These are phyloP conservation scores for Metschnikowia amazonensis DNA, from an alignment of 805 yeast species.

Conservation along the genomic window DNA sequence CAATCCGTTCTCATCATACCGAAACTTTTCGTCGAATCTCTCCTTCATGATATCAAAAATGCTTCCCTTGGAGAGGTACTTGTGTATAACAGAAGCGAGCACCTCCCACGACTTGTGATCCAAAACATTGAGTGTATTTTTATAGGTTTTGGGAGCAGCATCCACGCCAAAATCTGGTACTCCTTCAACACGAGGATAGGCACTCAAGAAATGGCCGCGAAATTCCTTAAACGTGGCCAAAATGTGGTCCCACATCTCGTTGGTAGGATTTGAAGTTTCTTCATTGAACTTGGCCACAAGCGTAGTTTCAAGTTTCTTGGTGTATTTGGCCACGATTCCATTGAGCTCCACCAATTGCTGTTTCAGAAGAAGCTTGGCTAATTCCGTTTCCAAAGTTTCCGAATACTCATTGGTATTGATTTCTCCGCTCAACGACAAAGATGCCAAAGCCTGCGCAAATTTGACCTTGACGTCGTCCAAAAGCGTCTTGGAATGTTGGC, in stretches of 20 bases:
- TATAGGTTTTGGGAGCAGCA: constrained; percentile 41
- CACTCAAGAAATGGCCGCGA: constrained; percentile 11
- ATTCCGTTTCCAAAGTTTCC: constrained; percentile 13
- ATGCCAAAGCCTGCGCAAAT: constrained; percentile 15
- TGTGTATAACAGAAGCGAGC: constrained; percentile 56
- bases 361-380: constrained; percentile 28
- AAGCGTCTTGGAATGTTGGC: constrained; percentile 8
- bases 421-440: constrained; percentile 29
- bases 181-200: constrained; percentile 19
- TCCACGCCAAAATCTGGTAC: constrained; percentile 66
- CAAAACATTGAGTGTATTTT: constrained; percentile 39
- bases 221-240: constrained; percentile 50
- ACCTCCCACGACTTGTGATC: constrained; percentile 60
- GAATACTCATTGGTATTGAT: constrained; percentile 22
- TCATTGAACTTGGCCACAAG: constrained; percentile 51
- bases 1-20: constrained; percentile 76
- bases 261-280: constrained; percentile 47
- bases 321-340: constrained; percentile 30
- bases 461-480: constrained; percentile 13
- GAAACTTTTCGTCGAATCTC: constrained; percentile 74
- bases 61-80: constrained; percentile 61
- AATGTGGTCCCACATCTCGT: constrained; percentile 24
- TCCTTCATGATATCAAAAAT: constrained; percentile 67
- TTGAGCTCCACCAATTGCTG: constrained; percentile 36
- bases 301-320: constrained; percentile 44